Evolutionary conservation across 306 rosid species (phyloP).

Genomic region (Vicia sativa): DNA sequence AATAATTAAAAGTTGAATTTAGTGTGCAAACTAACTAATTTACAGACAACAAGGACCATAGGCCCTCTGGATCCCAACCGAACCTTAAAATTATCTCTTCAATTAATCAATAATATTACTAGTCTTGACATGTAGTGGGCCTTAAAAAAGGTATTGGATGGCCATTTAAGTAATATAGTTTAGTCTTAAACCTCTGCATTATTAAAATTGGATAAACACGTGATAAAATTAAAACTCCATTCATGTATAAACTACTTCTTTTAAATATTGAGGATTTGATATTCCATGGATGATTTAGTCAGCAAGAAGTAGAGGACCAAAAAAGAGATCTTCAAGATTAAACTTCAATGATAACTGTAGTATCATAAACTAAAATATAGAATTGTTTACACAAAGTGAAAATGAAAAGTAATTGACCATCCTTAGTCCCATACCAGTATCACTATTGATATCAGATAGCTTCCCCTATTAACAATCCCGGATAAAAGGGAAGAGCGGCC

Average conservation of each 20-base stretch:
- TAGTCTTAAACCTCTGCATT: background rate
- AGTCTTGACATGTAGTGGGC: constrained; percentile 15
- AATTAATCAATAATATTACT: background rate
- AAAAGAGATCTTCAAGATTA: constrained; percentile 24
- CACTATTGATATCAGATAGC: background rate
- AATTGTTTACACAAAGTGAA: constrained; percentile 1
- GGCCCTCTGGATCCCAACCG: constrained; percentile 13
- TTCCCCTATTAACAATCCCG: background rate
- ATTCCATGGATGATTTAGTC: constrained; percentile 7
- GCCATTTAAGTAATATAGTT: constrained; percentile 5
- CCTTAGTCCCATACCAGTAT: constrained; percentile 5
- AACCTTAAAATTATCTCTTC: background rate
- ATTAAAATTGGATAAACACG: constrained; percentile 14
- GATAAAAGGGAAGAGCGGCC: background rate
- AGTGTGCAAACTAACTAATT: constrained; percentile 9
- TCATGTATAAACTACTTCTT: background rate
- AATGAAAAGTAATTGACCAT: constrained; percentile 15
- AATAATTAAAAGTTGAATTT: constrained; percentile 20
- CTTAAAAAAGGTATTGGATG: constrained; percentile 1
- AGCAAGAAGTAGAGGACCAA: background rate
- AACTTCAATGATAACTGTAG: constrained; percentile 3
- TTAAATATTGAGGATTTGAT: constrained; percentile 2
- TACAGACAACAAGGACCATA: constrained; percentile 12
- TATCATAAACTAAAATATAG: background rate
- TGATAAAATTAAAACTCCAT: constrained; percentile 20